These are phyloP conservation scores for Furcasterigmium sp. DNA, from an alignment of 2,329 filamentous ascomycete species.

Conservation along the genomic window DNA sequence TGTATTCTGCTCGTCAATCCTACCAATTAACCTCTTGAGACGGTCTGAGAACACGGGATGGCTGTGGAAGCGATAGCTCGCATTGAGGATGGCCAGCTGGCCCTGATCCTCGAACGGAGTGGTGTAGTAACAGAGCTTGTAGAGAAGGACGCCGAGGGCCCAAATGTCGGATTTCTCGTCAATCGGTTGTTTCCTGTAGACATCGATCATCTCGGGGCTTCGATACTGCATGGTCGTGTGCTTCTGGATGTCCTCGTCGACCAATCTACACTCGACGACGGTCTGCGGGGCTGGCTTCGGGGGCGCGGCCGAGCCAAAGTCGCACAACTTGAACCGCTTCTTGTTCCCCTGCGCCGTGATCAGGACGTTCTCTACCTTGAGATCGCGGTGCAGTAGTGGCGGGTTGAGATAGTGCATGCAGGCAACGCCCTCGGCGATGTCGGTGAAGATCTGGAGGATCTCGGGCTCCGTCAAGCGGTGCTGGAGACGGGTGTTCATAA, in stretches of 20 bases:
- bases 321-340: constrained; percentile 88
- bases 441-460: constrained; percentile 93
- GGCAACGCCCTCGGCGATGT: constrained; percentile 92
- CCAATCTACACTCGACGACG: constrained; percentile 80
- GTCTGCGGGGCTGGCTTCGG: constrained; percentile 81
- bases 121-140: constrained; percentile 99
- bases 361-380: constrained; percentile 97
- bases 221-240: constrained; percentile 97
- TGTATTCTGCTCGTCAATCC: constrained; percentile 41
- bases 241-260: constrained; percentile 95
- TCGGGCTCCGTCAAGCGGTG: constrained; percentile 96
- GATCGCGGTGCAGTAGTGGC: constrained; percentile 82
- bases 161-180: constrained; percentile 99
- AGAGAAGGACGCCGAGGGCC: constrained; percentile 90
- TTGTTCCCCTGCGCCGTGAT: constrained; percentile 66
- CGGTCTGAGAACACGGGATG: constrained; percentile 88
- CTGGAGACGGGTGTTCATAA: constrained; percentile 98
- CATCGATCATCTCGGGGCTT: constrained; percentile 98
- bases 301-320: constrained; percentile 88
- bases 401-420: constrained; percentile 99
- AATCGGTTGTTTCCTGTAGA: constrained; percentile 92
- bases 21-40: constrained; percentile 85
- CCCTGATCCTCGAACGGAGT: constrained; percentile 98
- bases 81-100: constrained; percentile 94
- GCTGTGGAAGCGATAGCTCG: constrained; percentile 84